Evolutionary conservation across 2,329 filamentous ascomycete species (phyloP), one percentile per base, ranked within the genome.

Genomic region (Alternaria triticimaculans): DNA sequence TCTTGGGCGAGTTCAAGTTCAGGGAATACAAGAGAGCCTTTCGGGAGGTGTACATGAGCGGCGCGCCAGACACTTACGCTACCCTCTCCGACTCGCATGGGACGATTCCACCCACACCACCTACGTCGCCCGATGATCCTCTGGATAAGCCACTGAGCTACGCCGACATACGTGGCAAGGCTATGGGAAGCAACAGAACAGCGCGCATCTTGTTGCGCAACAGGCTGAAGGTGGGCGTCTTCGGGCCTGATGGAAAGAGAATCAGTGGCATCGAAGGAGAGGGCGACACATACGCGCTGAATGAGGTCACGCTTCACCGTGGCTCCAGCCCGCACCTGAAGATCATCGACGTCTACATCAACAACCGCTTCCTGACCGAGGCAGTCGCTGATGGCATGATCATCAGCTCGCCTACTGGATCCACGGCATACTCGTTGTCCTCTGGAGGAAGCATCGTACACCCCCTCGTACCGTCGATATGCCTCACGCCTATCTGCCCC

Each of bases 1-100:
- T 99, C 71, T 83, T 99, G 8, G 94, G 95, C 15, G 95, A 98
- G 80, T 99, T 95, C 94, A 96, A 96, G 73, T 98, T 98, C 77
- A 85, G 86, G 7, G 94, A 98, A 73, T 93, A 96, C 82, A 97
- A 97, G 81, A 87, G 92, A 53, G 96, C 96, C 0, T 97, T 96
- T 83, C 86, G 93, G 53, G 93, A 97, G 77, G 93, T 96, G 57
- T 97, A 96, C 82, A 96, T 97, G 92, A 90, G 88, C 44, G 90
- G 89, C 4, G 87, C 89, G 4, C 80, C 81, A 23, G 82, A 81
- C 28, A 82, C 85, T 12, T 83, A 85, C 65, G 81, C 84, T 11
- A 81, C 72, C 6, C 55, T 97, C 90, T 92, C 20, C 85, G 87
- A 41, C 83, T 91, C 45, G 86, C 88, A 54, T 90, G 92, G 9